These are phyloP conservation scores for Ceratocystis alfenasii DNA, from an alignment of 2,329 filamentous ascomycete species.

Conservation along the genomic window DNA sequence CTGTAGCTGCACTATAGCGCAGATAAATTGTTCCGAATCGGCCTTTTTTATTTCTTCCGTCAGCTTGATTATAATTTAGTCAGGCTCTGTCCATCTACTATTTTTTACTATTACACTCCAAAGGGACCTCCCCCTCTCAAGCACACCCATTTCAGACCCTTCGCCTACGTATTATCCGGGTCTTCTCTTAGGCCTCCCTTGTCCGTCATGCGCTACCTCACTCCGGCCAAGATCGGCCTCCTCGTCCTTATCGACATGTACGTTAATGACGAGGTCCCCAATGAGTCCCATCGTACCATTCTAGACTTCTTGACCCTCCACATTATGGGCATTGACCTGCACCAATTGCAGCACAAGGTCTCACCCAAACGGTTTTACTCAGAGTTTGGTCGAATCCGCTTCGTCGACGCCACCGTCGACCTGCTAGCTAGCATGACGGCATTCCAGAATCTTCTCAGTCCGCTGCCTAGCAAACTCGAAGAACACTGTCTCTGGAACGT, in stretches of 20 bases:
- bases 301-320: conserved; percentile 69
- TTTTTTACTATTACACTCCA: too few relatives aligned
- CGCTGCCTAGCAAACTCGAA: conserved; percentile 45
- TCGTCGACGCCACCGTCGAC: conserved; percentile 39
- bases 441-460: conserved; percentile 46
- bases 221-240: conserved; percentile 76
- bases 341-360: conserved; percentile 26
- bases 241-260: conserved; percentile 75
- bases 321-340: conserved; percentile 39
- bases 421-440: conserved; percentile 45
- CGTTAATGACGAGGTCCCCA: conserved; percentile 55
- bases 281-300: conserved; percentile 58
- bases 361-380: conserved; percentile 21
- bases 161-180: too few relatives aligned
- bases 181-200: neutral
- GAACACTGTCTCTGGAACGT: conserved; percentile 79
- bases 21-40: too few relatives aligned
- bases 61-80: too few relatives aligned
- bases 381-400: conserved; percentile 31
- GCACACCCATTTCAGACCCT: neutral
- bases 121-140: neutral
- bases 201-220: conserved; percentile 67
- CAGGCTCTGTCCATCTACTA: too few relatives aligned
- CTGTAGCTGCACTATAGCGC: too few relatives aligned
- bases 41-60: too few relatives aligned